Base-by-base conservation (phyloP, 1,284 basidiomycete genomes). In the Flammula alnicola region DNA sequence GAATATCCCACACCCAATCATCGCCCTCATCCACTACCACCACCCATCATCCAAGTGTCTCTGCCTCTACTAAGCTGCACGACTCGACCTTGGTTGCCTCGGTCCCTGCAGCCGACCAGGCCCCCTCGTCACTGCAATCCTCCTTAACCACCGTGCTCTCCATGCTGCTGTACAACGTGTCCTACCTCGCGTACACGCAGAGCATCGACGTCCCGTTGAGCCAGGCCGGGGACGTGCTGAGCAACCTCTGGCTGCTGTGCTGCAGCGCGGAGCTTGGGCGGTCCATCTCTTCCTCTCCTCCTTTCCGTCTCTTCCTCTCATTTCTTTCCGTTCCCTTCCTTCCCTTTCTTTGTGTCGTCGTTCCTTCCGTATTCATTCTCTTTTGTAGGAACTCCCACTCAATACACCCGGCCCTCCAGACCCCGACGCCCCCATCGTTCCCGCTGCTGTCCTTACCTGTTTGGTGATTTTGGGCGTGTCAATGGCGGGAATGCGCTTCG, bases 141-240 rank as follows among this genome's bases (percentile, higher is more conserved):
- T 79, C 81, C 0, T 91, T 91, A 63, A 86, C 86, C 3, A 90
- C 86, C 0, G 89, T 84, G 3, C 77, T 91, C 22, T 80, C 86
- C 2, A 92, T 92, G 90, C 69, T 93, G 0, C 68, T 90, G 4
- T 91, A 89, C 68, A 81, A 91, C 59, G 85, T 90, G 2, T 81
- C 78, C 48, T 92, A 89, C 66, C 78, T 92, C 8, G 86, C 86
- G 2, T 78, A 86, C 63, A 91, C 88, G 11, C 90, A 92, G 59
- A 78, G 71, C 44, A 80, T 90, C 22, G 81, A 85, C 20, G 78
- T 91, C 16, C 82, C 86, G 1, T 78, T 90, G 25, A 82, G 80
- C 11, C 85, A 88, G 62, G 83, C 84, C 0, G 88, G 88, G 1
- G 86, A 90, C 51, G 79, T 81, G 1, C 71, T 91, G 39, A 79